phyloP scores from a whole-genome alignment of 495 filamentous ascomycete genomes.

The Penicillium flavigenum region DNA sequence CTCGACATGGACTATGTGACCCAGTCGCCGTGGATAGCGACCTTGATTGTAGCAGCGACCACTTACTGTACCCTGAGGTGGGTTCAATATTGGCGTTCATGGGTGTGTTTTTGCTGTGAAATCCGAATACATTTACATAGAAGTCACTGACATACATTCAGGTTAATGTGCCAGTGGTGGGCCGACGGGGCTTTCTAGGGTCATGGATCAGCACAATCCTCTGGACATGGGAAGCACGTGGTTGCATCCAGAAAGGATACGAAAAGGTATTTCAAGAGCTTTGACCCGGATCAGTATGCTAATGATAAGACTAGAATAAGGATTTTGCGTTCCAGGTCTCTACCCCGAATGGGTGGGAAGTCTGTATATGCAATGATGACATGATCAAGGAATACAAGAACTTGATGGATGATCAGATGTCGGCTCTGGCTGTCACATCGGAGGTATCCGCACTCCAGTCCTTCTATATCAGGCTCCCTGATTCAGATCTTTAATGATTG shows the following conservation, averaged over 20 bases:
- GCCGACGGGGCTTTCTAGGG: conserved; percentile 1
- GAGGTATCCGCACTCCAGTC: conserved; percentile 2
- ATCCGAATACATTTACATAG: conserved; percentile 3
- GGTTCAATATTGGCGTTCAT: conserved; percentile 1
- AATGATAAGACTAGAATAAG: conserved; percentile 2
- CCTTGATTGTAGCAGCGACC: background rate
- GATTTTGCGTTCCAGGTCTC: conserved; percentile 10
- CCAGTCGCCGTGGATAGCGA: conserved; percentile 1
- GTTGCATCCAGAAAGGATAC: conserved; percentile 4
- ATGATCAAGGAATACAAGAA: conserved; percentile 9
- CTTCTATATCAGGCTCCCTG: conserved; percentile 1
- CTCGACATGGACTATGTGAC: conserved; percentile 2
- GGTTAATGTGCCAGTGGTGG: conserved; percentile 2
- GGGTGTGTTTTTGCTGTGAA: conserved; percentile 1
- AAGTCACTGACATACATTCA: conserved; percentile 1
- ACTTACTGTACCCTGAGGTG: conserved; percentile 4
- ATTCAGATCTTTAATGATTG: conserved; percentile 1
- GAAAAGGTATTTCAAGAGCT: conserved; percentile 1
- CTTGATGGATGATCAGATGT: conserved; percentile 4
- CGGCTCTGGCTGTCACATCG: conserved; percentile 2
- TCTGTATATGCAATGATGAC: conserved; percentile 10
- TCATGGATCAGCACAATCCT: conserved; percentile 3
- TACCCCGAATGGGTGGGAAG: conserved; percentile 4
- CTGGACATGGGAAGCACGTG: conserved; percentile 3
- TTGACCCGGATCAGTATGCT: conserved; percentile 1